Conservation (phyloP, 208 protist genomes). For the Trypanosoma lewisi region DNA sequence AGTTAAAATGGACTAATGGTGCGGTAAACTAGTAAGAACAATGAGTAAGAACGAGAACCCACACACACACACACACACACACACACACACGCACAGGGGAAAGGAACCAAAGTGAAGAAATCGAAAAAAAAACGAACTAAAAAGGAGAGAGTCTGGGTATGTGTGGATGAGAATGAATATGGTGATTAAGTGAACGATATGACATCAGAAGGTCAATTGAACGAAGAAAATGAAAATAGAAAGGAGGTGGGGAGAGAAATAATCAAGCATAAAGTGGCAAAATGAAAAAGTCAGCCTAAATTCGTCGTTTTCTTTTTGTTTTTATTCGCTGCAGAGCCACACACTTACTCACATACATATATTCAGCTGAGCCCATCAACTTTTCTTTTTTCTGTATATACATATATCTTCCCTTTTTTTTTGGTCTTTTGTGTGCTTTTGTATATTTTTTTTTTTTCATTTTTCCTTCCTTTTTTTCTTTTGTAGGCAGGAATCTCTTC, state of each 20-base stretch:
- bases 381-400: too few relatives aligned
- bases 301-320: constrained; percentile 19
- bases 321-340: not conserved
- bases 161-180: not conserved
- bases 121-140: too few relatives aligned
- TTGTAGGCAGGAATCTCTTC: not conserved
- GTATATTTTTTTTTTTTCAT: constrained; percentile 12
- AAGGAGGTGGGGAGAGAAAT: constrained; percentile 7
- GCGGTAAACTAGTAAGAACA: not conserved
- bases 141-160: not conserved
- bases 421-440: not conserved
- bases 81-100: too few relatives aligned
- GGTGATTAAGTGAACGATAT: not conserved
- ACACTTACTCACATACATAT: too few relatives aligned
- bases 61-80: not conserved
- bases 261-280: not conserved
- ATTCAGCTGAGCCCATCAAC: too few relatives aligned
- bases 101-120: too few relatives aligned
- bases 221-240: constrained; percentile 10
- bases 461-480: not conserved
- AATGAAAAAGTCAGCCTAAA: too few relatives aligned
- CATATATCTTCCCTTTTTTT: constrained; percentile 5
- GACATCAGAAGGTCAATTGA: not conserved
- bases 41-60: not conserved
- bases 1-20: constrained; percentile 1